Evolutionary conservation across 345 rosid genomes (phyloP), one percentile per base, ranked within the genome.

Genomic region (Syzygium aromaticum): DNA sequence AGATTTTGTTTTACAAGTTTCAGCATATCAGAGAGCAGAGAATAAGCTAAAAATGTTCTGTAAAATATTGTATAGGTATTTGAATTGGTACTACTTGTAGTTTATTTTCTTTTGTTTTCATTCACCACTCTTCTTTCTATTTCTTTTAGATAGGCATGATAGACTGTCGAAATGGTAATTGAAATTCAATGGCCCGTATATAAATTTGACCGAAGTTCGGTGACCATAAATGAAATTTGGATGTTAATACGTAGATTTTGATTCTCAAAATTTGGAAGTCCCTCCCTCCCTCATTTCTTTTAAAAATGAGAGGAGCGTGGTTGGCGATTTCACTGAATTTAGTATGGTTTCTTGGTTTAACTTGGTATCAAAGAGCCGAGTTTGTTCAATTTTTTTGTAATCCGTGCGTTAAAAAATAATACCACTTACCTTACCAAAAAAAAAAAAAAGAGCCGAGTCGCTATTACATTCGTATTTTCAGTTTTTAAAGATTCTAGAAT

Each of bases 1-100:
- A 25, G 15, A 57, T 57, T 13, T 15, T 52, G 17, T 52, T 52
- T 52, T 5, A 52, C 64, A 57, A 57, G 30, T 25, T 57, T 57
- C 2, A 23, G 11, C 28, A 11, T 10, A 0, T 57, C 7, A 57
- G 64, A 25, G 64, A 57, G 15, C 28, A 23, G 15, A 6, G 6
- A 57, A 11, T 57, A 25, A 0, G 28, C 3, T 0, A 57, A 40
- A 40, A 40, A 40, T 40, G 4, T 40, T 40, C 5, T 40, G 43
- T 40, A 40, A 40, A 10, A 15, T 23, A 57, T 25, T 57, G 27
- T 57, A 25, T 25, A 57, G 1, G 14, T 23, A 1, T 57, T 57
- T 57, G 28, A 25, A 57, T 57, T 2, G 28, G n/a, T 57, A 25
- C 2, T 0, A 25, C 2, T 0, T 0, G 1, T 57, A 13, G 64